Conservation (phyloP, 345 rosid genomes). For the Aegle marmelos region DNA sequence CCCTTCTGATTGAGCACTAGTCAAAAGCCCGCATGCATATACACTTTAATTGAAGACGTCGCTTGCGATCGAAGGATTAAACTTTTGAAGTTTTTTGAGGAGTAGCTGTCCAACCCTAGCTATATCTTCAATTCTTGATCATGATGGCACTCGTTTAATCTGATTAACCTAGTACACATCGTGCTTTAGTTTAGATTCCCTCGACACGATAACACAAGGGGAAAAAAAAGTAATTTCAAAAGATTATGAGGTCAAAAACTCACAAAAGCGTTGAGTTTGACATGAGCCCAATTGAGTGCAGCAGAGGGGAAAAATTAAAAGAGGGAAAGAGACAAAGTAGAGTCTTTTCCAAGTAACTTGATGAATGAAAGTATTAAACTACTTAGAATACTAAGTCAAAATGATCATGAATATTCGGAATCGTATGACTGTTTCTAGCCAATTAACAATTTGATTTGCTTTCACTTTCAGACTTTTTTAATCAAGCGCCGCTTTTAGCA, state of each 20-base stretch:
- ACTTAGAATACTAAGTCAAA: background rate
- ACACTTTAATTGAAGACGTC: background rate
- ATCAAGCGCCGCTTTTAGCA: background rate
- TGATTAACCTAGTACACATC: conserved; percentile 10
- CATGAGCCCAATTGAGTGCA: background rate
- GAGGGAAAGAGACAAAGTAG: background rate
- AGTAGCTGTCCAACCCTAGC: conserved; percentile 23
- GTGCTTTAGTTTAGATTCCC: background rate
- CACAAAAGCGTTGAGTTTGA: background rate
- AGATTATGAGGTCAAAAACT: background rate
- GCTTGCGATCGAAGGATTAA: conserved; percentile 4
- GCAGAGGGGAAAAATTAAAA: background rate
- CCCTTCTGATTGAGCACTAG: background rate
- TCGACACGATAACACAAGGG: background rate
- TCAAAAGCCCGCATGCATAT: background rate
- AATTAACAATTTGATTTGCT: background rate
- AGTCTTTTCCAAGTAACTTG: background rate
- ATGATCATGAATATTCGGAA: background rate
- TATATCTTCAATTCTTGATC: background rate
- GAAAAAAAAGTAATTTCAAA: too few species aligned
- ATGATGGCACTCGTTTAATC: background rate
- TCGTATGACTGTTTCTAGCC: background rate
- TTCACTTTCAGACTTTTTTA: background rate
- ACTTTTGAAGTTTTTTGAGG: background rate
- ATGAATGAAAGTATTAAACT: background rate